Base-by-base conservation (phyloP, 352 stramenopile genomes). In the Pythium biforme region DNA sequence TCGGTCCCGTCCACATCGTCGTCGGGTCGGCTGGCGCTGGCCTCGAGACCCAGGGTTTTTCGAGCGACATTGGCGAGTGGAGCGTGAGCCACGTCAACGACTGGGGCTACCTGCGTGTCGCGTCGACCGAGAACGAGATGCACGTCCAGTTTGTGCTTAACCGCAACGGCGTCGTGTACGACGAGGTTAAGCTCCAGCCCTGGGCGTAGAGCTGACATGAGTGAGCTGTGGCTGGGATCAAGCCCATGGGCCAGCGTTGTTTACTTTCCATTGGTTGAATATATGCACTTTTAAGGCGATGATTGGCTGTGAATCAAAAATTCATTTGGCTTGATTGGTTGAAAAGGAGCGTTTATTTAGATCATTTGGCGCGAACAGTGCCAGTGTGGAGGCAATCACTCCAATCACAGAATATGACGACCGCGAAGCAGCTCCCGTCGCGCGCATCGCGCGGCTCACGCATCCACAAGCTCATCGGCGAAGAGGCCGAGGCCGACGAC, bases 1-100 rank as follows among this genome's bases (percentile, higher is more conserved):
- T 85, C 23, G 84, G 78, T n/a, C 80, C 87, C 0, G 87, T 97
- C 45, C 90, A 97, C 68, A 89, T 95, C 29, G 70, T 97, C 2
- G 79, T 95, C 22, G 89, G 90, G 10, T 95, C 90, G 26, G 89
- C 85, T 26, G 90, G 90, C 37, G 86, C 86, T 7, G 81, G 75
- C 4, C 68, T 94, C n/a, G 85, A 94, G 55, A 56, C 65, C 33
- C 56, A 80, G 51, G 77, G 70, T 1, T 94, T 94, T 49, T 92
- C 83, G 2, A 56, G 53, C 19, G 73, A 85, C 14, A 76, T 92
- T 55, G 85, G 85, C 33, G 69, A 89, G 55, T 94, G 85, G 81
- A 94, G 85, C 62, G 77, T 92, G 55, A 85, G 77, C 39, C 81
- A 94, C 59, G 29, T 91, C 27, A 89, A 89, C 51, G 83, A 91